These are phyloP conservation scores for Goffeauzyma gilvescens DNA, from an alignment of 768 basidiomycete species.

Conservation along the genomic window DNA sequence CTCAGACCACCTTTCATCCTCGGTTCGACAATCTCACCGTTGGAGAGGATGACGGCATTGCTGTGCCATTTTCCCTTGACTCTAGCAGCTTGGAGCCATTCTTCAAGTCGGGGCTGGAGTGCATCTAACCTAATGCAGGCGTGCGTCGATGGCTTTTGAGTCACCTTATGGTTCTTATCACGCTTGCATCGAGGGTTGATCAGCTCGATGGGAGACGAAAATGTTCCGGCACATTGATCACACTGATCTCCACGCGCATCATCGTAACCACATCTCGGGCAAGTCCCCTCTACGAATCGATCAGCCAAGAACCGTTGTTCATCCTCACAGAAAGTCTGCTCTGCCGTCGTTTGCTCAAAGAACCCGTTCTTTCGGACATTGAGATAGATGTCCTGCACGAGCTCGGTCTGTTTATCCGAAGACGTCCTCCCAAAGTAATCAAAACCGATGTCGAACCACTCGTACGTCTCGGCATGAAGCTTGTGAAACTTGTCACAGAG, in stretches of 20 bases:
- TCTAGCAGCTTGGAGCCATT: slow-evolving; percentile 67
- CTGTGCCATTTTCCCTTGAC: slow-evolving; percentile 76
- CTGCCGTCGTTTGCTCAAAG: slow-evolving; percentile 64
- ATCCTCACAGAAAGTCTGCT: slow-evolving; percentile 87
- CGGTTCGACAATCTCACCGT: slow-evolving; percentile 75
- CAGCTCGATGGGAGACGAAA: slow-evolving; percentile 72
- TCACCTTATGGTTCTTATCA: slow-evolving; percentile 57
- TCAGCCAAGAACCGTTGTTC: slow-evolving; percentile 82
- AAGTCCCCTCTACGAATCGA: slow-evolving; percentile 93
- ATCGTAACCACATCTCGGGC: slow-evolving; percentile 77
- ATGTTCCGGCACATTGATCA: slow-evolving; percentile 74
- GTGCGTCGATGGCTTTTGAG: slow-evolving; percentile 60
- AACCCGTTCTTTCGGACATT: slow-evolving; percentile 60
- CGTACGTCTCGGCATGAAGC: slow-evolving; percentile 77
- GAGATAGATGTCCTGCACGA: slow-evolving; percentile 72
- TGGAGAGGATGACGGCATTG: slow-evolving; percentile 72
- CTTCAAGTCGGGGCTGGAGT: slow-evolving; percentile 62
- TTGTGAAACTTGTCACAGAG: slow-evolving; percentile 79
- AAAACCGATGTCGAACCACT: slow-evolving; percentile 96
- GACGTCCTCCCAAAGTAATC: slow-evolving; percentile 94
- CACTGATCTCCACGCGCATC: slow-evolving; percentile 98
- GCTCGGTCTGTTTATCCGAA: slow-evolving; percentile 74
- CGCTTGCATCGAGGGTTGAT: slow-evolving; percentile 87
- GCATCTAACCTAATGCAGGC: slow-evolving; percentile 76
- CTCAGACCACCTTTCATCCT: slow-evolving; percentile 64